phyloP scores from a whole-genome alignment of 2,329 filamentous ascomycete species.

The Beauveria sp. region DNA sequence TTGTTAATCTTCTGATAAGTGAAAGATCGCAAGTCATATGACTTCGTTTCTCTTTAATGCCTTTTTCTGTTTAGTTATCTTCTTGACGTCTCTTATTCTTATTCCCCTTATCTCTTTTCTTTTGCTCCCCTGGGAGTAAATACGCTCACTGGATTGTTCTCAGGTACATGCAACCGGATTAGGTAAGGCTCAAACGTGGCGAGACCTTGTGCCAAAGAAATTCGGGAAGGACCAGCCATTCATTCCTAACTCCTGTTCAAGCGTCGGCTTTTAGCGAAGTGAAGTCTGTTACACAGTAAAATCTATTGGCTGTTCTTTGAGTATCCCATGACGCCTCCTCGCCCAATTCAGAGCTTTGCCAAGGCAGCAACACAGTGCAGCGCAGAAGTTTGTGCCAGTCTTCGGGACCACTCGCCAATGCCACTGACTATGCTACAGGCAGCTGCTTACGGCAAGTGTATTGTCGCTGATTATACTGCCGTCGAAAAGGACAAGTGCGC shows the following conservation, averaged over 20 bases:
- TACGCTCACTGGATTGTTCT: no score
- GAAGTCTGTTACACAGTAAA: neutral
- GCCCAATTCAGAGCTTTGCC: slow-evolving; percentile 50
- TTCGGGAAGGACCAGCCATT: neutral
- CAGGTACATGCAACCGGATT: neutral
- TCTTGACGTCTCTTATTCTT: no score
- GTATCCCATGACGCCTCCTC: slow-evolving; percentile 17
- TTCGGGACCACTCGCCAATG: neutral
- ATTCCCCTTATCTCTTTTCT: no score
- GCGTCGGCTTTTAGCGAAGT: neutral
- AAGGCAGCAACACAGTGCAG: slow-evolving; percentile 48
- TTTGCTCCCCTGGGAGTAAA: no score
- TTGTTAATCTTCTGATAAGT: no score
- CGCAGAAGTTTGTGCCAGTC: slow-evolving; percentile 35
- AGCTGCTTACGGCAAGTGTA: slow-evolving; percentile 81
- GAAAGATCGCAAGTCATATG: no score
- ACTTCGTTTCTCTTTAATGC: no score
- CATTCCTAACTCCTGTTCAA: neutral
- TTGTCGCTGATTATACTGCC: slow-evolving; percentile 82
- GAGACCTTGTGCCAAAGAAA: neutral
- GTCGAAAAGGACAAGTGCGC: slow-evolving; percentile 86
- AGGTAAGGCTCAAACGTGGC: neutral
- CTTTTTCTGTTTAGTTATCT: no score
- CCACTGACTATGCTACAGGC: slow-evolving; percentile 46
- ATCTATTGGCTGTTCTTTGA: neutral